phyloP scores from a whole-genome alignment of 257 asterid species.

The Solanum neorickii region DNA sequence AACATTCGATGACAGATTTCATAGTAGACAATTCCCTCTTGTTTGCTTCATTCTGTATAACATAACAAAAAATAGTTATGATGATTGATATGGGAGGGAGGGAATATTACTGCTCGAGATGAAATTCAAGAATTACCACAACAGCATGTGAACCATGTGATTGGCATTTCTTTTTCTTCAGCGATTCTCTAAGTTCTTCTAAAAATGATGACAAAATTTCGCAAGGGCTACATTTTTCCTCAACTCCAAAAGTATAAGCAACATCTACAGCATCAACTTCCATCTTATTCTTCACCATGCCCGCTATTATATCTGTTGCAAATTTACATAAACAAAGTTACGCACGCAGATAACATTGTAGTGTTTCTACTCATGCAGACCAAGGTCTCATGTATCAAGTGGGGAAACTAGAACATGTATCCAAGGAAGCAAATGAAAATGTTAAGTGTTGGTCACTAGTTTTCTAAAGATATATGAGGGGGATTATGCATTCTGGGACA shows the following conservation, averaged over 20 bases:
- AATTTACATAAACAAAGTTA: not conserved
- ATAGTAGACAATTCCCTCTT: conserved; percentile 46
- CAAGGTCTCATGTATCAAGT: not conserved
- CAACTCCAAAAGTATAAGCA: conserved; percentile 49
- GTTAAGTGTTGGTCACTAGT: not conserved
- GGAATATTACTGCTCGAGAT: not conserved
- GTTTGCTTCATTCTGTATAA: conserved; percentile 56
- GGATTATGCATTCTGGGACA: not conserved
- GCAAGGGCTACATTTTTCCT: conserved; percentile 43
- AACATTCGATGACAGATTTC: conserved; percentile 41
- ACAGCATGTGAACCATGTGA: conserved; percentile 30
- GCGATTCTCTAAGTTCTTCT: conserved; percentile 35
- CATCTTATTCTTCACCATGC: conserved; percentile 49
- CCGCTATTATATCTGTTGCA: conserved; percentile 52
- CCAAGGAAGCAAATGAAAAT: not conserved
- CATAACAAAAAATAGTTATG: not conserved
- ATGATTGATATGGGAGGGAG: not conserved
- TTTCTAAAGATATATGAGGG: not conserved
- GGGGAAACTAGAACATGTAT: not conserved
- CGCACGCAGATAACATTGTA: not conserved
- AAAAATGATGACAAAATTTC: conserved; percentile 44
- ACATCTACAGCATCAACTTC: conserved; percentile 69
- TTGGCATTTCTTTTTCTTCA: conserved; percentile 32
- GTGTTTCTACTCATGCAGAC: not conserved
- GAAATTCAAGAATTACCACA: conserved; percentile 21